Base-by-base conservation (phyloP, 768 basidiomycete species). In the Collybia nuda region DNA sequence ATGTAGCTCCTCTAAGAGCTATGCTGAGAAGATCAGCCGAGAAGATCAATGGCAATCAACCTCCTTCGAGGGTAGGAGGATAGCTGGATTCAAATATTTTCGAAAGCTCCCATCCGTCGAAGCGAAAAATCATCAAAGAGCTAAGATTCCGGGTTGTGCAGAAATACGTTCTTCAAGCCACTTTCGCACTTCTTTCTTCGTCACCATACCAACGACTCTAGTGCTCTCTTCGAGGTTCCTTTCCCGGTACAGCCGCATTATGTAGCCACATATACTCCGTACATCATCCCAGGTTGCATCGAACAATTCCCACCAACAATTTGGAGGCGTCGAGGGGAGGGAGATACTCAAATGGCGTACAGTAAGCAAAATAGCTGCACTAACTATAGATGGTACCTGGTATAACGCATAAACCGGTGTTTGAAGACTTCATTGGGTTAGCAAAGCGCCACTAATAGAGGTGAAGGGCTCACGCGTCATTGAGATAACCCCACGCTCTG, bases 261-360 rank as follows among this genome's bases (percentile, higher is more conserved):
- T 79, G 58, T 80, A 77, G n/a, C 91, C 93, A 52, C 86, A 86
- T 6, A 94, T 84, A 57, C 76, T 83, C 85, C 88, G 88, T 22
- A 97, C 76, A 59, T 97, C 95, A 47, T 93, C 91, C 83, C 85
- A 90, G 0, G 83, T 75, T 0, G 92, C 90, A 62, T 98, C 97
- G 61, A 99, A 99, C 5, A 98, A 74, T 39, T 89, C 84, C 88
- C 90, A 96, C 97, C 97, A 99, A 50, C 84, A 81, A 48, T 85
- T 76, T 0, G 88, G 82, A 9, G 85, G 76, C 8, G 73, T 70
- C 1, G 83, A 84, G 0, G 93, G 92, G 0, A 98, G 77, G 0
- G 90, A 68, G 38, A 98, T 83, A 5, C 70, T 70, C n/a, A 88
- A 66, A 49, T 87, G 78, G 3, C 93, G 84, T 11, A 81, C 78